Evolutionary conservation across 2,329 filamentous ascomycete species (phyloP), one percentile per base, ranked within the genome.

Genomic region (Aspergillus brunneoviolaceus): DNA sequence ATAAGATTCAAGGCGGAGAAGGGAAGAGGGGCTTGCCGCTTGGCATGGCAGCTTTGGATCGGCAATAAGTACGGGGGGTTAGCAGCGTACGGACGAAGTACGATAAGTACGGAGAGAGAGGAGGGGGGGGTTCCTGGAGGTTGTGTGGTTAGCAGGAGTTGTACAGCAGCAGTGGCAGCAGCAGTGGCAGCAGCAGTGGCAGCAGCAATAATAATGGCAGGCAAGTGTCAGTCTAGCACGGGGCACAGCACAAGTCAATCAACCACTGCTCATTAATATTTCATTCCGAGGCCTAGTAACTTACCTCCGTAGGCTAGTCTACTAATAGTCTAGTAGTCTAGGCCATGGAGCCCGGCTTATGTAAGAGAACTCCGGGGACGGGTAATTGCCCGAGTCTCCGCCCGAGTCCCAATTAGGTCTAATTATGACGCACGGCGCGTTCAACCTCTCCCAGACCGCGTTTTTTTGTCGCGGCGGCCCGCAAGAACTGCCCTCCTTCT

Each of bases 381-480:
- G 60, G 60, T 53, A 59, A 58, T 27, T 23, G 29, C 23, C 49
- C 49, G 60, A 54, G 61, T 3, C 16, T 10, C 7, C 1, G 35
- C 25, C 49, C 66, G 66, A 68, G 45, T 45, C 66, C 63, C 11
- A 25, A 63, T 63, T 1, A 10, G 60, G 65, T 57, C 60, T 66
- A 68, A 68, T 66, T 48, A 60, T 56, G 58, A 57, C 61, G 56
- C 51, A 52, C 42, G 55, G 60, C 67, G 67, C 63, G 66, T 65
- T 59, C 52, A 48, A 63, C 48, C 61, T 52, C 14, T 35, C 33
- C 11, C 33, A 35, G 14, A 50, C 49, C 54, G 49, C 64, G 64
- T 61, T 64, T 69, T 47, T 57, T 57, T 48, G 29, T 51, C 62
- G 59, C 60, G 59, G 53, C 23, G 59, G 53, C 23, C 51, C n/a